Evolutionary conservation across 306 rosid genomes (phyloP), one percentile per base, ranked within the genome.

Genomic region (Pyrus pyrifolia): DNA sequence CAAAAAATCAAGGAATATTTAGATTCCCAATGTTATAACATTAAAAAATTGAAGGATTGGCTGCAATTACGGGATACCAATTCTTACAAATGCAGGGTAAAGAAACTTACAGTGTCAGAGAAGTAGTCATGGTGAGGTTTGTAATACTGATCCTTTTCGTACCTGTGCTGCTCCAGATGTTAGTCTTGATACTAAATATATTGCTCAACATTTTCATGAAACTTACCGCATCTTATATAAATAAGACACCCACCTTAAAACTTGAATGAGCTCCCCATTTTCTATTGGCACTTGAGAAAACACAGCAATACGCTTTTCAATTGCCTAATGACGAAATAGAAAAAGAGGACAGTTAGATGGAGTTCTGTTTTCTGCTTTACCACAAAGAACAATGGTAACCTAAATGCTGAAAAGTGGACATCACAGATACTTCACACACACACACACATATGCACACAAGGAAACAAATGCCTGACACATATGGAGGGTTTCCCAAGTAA

Each of bases 101-200:
- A 81, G 53, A 55, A 71, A 85, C 97, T 95, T 79, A 95, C 99
- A 35, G 97, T 86, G 72, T 95, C 99, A 79, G 99, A 87, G 77
- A 95, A 95, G 83, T 90, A 95, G 91, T 95, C 99, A 73, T 95
- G 99, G 83, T 95, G 99, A 3, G 99, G 91, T 76, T 74, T 89
- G 91, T 95, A 95, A 83, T 60, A 95, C 89, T 95, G 93, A 68
- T 71, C 75, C 89, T 90, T 90, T 85, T 95, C 97, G 76, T 95
- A 95, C 91, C 99, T 95, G 97, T 73, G 85, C 97, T 95, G 96
- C 97, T 87, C 88, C 80, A 90, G 83, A 86, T 80, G 93, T 95
- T 90, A 95, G 92, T 83, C 77, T 83, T 80, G 83, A 74, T 76
- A 62, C 81, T 81, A 72, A 73, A 62, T 70, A 71, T 63, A 68